These are phyloP conservation scores for Cordyceps fumosorosea DNA, from an alignment of 2,329 filamentous ascomycete genomes.

Conservation along the genomic window DNA sequence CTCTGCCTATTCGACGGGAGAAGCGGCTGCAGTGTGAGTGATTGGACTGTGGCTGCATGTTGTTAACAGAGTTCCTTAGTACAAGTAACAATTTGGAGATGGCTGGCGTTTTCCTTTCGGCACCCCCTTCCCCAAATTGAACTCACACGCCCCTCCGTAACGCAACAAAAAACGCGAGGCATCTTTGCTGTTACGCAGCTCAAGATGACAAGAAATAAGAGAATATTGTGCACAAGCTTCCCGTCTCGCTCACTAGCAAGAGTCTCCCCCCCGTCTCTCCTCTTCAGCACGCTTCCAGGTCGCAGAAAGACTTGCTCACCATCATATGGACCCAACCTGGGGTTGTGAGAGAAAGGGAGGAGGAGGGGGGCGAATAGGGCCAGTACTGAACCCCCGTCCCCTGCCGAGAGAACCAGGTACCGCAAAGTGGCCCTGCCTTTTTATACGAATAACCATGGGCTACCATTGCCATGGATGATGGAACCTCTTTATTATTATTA, in stretches of 20 bases:
- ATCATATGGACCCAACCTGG: neutral
- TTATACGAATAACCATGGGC: no score
- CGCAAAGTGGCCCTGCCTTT: no score
- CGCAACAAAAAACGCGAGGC: neutral
- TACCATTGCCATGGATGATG: no score
- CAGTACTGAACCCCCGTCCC: neutral
- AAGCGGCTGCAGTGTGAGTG: neutral
- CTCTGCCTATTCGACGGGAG: neutral
- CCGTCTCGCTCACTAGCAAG: neutral
- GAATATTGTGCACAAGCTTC: neutral
- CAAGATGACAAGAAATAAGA: neutral
- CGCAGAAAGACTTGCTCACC: no score
- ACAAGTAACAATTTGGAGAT: neutral
- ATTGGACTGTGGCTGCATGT: neutral
- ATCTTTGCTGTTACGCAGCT: neutral
- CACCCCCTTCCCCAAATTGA: neutral
- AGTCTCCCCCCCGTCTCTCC: no score
- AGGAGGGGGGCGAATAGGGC: neutral
- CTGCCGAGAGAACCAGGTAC: no score
- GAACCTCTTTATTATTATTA: no score
- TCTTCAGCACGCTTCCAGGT: no score
- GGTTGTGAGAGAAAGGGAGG: neutral
- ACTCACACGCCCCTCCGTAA: neutral
- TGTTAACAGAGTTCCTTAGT: constrained; percentile 1
- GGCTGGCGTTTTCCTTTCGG: neutral